Percentiles rank a stretch among this genome's conserved stretches.
Evolutionary conservation across 345 rosid genomes (phyloP).

Genomic region (Populus pruinosa): DNA sequence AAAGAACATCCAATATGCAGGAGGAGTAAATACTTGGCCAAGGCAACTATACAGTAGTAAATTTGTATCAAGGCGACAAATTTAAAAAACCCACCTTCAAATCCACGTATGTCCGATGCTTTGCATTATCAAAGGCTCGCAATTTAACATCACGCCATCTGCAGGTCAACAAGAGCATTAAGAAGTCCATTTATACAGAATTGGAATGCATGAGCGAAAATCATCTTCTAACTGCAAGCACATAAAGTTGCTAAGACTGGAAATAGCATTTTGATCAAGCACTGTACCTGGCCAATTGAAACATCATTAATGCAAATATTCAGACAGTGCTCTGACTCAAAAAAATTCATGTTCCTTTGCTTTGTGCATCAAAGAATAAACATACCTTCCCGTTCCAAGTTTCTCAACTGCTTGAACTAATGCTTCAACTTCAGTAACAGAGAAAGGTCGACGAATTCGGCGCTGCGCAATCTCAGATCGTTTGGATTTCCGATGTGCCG

Average conservation of each 20-base stretch:
- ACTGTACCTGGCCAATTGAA: neutral
- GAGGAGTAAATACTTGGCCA: neutral
- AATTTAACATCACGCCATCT: conserved; percentile 99
- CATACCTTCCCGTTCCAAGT: conserved; percentile 97
- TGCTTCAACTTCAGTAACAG: conserved; percentile 94
- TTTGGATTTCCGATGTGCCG: conserved; percentile 67
- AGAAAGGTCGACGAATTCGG: conserved; percentile 97
- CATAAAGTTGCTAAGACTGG: neutral
- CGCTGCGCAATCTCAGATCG: conserved; percentile 79
- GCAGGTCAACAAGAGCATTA: conserved; percentile 13
- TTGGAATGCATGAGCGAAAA: neutral
- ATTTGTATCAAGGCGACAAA: neutral
- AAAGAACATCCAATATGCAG: neutral
- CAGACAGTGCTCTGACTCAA: neutral
- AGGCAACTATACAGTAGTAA: neutral
- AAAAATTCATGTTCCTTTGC: neutral
- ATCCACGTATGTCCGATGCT: conserved; percentile 96
- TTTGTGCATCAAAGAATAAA: neutral
- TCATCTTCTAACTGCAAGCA: neutral
- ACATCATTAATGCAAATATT: neutral
- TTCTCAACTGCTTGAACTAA: conserved; percentile 97
- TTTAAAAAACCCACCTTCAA: conserved; percentile 54
- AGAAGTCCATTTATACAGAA: neutral
- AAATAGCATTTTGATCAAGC: neutral
- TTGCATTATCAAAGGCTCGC: conserved; percentile 83